These are phyloP conservation scores for Hypoxylon sp. DNA, from an alignment of 2,329 filamentous ascomycete species.

Conservation along the genomic window DNA sequence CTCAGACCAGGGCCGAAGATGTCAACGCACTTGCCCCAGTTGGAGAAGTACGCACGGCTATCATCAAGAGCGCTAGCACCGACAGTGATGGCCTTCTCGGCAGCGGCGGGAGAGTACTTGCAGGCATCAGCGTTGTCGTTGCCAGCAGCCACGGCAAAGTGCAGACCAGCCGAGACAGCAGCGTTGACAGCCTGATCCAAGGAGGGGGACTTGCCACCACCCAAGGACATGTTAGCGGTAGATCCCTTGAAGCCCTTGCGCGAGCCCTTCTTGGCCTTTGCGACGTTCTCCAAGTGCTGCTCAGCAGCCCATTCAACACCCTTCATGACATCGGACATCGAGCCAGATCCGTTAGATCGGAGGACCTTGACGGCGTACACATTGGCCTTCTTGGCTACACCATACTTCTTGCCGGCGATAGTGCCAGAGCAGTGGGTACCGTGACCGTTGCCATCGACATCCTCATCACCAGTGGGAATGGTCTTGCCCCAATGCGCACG, in stretches of 20 bases:
- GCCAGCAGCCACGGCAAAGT: constrained; percentile 98
- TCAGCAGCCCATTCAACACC: constrained; percentile 95
- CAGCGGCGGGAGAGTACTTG: constrained; percentile 98
- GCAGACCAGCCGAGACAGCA: constrained; percentile 89
- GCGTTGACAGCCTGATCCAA: constrained; percentile 95
- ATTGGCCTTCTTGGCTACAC: constrained; percentile 98
- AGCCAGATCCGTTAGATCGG: constrained; percentile 94
- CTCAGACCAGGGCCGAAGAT: constrained; percentile 98
- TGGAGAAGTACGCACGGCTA: constrained; percentile 99
- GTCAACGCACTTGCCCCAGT: constrained; percentile 99
- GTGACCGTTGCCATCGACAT: constrained; percentile 96
- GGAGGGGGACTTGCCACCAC: constrained; percentile 94
- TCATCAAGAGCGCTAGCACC: constrained; percentile 94
- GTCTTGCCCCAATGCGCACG: constrained; percentile 98
- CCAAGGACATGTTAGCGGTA: constrained; percentile 98
- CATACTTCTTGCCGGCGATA: constrained; percentile 97
- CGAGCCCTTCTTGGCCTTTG: constrained; percentile 86
- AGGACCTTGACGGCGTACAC: constrained; percentile 99
- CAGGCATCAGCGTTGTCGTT: constrained; percentile 99
- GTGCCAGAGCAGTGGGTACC: constrained; percentile 99
- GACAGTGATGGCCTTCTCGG: constrained; percentile 92
- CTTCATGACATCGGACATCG: constrained; percentile 99
- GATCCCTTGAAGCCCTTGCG: constrained; percentile 99
- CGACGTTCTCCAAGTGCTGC: constrained; percentile 81
- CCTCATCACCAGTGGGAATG: constrained; percentile 85